These are phyloP conservation scores for Arthroderma sp. DNA, from an alignment of 2,329 filamentous ascomycete species.

Conservation along the genomic window DNA sequence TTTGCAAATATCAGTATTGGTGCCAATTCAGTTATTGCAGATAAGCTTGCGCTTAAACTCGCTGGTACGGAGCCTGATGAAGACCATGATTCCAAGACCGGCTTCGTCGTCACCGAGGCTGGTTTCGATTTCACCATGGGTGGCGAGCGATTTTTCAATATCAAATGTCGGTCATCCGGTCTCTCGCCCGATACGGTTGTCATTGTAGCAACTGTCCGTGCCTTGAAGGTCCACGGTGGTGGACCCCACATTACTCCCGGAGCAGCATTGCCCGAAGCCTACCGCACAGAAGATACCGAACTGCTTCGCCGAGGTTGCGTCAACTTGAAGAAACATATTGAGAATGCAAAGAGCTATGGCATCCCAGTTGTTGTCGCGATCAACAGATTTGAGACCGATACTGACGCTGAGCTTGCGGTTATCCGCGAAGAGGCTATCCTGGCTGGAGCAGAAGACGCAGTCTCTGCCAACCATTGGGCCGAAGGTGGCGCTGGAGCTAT, in stretches of 20 bases:
- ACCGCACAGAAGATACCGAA: constrained; percentile 87
- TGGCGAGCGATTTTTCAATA: constrained; percentile 98
- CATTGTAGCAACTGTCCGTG: constrained; percentile 87
- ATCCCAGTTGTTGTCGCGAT: constrained; percentile 92
- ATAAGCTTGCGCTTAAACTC: constrained; percentile 90
- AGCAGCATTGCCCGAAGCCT: constrained; percentile 70
- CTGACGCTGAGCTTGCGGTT: constrained; percentile 76
- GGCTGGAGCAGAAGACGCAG: constrained; percentile 85
- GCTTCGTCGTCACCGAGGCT: constrained; percentile 91
- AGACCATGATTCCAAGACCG: constrained; percentile 65
- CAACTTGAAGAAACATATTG: constrained; percentile 90
- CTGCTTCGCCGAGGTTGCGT: constrained; percentile 79
- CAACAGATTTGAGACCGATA: constrained; percentile 92
- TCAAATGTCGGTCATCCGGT: constrained; percentile 93
- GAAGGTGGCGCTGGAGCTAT: constrained; percentile 84
- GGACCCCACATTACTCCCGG: constrained; percentile 88
- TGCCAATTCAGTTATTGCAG: constrained; percentile 86
- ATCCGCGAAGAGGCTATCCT: constrained; percentile 82
- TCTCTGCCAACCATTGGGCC: constrained; percentile 92
- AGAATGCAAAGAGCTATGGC: constrained; percentile 77
- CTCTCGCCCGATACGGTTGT: constrained; percentile 88
- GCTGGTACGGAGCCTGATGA: constrained; percentile 89
- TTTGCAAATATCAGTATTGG: constrained; percentile 98
- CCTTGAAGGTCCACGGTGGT: constrained; percentile 91
- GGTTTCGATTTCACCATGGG: constrained; percentile 99